Evolutionary conservation across 208 protist species (phyloP).

Genomic region (Phytomonas sp.): DNA sequence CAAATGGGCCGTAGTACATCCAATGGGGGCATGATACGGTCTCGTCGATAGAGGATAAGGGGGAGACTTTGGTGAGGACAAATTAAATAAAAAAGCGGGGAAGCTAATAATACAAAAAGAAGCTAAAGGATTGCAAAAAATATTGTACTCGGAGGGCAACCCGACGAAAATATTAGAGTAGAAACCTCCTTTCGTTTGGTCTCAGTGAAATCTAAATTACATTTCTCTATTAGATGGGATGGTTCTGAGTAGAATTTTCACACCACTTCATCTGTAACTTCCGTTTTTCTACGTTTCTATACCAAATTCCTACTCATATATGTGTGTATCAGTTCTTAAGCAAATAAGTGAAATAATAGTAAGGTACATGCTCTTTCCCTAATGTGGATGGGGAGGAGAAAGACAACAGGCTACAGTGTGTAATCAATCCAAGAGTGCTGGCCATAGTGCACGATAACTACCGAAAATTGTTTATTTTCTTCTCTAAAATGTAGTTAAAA

Average conservation of each 20-base stretch:
- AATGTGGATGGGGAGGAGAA: background rate
- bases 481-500: slow-evolving; percentile 8
- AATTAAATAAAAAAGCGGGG: background rate
- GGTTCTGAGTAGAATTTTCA: background rate
- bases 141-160: background rate
- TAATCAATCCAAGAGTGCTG: background rate
- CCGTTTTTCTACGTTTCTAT: background rate
- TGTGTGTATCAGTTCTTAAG: background rate
- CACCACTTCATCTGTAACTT: background rate
- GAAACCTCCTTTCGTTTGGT: background rate
- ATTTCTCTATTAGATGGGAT: background rate
- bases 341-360: slow-evolving; percentile 2
- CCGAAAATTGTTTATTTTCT: background rate
- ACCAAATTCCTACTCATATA: background rate
- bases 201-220: background rate
- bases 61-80: background rate
- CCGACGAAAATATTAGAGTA: background rate
- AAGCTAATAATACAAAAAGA: background rate
- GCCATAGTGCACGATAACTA: background rate
- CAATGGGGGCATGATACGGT: background rate
- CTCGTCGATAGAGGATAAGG: background rate
- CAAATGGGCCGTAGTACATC: background rate
- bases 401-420: background rate
- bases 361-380: background rate
- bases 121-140: background rate